Conservation (phyloP, 192 early-diverging fungal genomes). For the Phlyctochytrium bullatum region DNA sequence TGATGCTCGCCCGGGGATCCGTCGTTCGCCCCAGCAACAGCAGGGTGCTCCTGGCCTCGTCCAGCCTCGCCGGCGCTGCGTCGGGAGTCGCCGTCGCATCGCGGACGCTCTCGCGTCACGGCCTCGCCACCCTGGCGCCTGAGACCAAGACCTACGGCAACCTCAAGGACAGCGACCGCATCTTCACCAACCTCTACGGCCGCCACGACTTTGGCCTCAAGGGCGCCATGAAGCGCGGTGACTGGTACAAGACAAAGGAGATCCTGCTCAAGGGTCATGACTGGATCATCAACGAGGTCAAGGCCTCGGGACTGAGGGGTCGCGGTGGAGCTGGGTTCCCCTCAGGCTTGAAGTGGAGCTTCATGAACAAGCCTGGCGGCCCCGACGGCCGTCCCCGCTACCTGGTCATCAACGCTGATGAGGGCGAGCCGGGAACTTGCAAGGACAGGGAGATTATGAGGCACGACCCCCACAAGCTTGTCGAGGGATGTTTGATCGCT, state of each 20-base stretch:
- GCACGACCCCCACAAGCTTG: conserved; percentile 89
- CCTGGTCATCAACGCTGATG: conserved; percentile 96
- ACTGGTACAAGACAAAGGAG: conserved; percentile 99
- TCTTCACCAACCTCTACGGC: conserved; percentile 97
- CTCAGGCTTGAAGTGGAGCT: conserved; percentile 97
- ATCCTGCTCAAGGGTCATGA: conserved; percentile 92
- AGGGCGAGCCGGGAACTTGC: conserved; percentile 98
- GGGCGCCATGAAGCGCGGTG: conserved; percentile 91
- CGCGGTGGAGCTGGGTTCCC: conserved; percentile 99
- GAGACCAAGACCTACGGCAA: conserved; percentile 35
- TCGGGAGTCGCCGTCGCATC: no score
- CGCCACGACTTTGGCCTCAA: conserved; percentile 86
- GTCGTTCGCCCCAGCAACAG: no score
- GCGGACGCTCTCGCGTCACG: no score
- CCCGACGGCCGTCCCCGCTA: conserved; percentile 73
- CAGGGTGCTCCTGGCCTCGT: no score
- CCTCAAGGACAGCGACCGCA: conserved; percentile 89
- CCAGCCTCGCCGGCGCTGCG: no score
- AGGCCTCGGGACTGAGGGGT: conserved; percentile 82
- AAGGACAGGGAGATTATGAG: conserved; percentile 97
- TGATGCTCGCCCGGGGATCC: no score
- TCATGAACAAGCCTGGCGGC: conserved; percentile 92
- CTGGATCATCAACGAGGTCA: conserved; percentile 98
- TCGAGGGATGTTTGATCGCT: conserved; percentile 95
- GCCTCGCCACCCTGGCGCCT: conserved; percentile 30